Base-by-base conservation (phyloP, 192 early-diverging fungal genomes). In the Coemansia sp. region DNA sequence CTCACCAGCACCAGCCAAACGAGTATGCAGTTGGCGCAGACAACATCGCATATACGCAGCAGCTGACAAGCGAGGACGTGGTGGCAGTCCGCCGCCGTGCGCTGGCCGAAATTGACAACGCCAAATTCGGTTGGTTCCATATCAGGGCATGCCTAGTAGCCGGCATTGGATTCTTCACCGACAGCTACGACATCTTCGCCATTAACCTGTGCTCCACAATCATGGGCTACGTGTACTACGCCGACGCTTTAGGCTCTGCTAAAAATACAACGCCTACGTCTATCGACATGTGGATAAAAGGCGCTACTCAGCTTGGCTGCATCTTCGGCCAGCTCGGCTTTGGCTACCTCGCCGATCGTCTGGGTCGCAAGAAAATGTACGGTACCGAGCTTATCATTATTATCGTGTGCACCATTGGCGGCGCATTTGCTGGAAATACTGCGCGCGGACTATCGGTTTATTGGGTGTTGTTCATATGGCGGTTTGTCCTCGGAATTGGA, bases 101-200 rank as follows among this genome's bases (percentile, higher is more conserved):
- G 24, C 74, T 81, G 16, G 69, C 57, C 6, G 70, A 66, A 21
- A 69, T 79, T 36, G 91, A 93, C 68, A 89, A 88, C 68, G 89
- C 87, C n/a, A 88, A 90, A 73, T 91, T 93, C 29, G 74, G 77
- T 17, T 89, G 88, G 90, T 90, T 90, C 79, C 90, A 92, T 73
- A 81, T 92, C 67, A 87, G 88, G 44, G 86, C 90, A 21, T 90
- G 88, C 77, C 65, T 92, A 53, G 87, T 92, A 5, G 87, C 90
- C 13, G 90, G 89, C 60, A 78, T 89, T 35, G 90, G 94, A 74
- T 95, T 97, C 86, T 92, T 94, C 75, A 90, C 92, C 45, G 93
- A 97, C 83, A 88, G 92, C 31, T 95, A 95, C 80, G 95, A 97
- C 87, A 86, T 93, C 39, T 95, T 95, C 64, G 88, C 93, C 62